phyloP scores from a whole-genome alignment of 768 basidiomycete genomes.

The Phaeotremella fagi region DNA sequence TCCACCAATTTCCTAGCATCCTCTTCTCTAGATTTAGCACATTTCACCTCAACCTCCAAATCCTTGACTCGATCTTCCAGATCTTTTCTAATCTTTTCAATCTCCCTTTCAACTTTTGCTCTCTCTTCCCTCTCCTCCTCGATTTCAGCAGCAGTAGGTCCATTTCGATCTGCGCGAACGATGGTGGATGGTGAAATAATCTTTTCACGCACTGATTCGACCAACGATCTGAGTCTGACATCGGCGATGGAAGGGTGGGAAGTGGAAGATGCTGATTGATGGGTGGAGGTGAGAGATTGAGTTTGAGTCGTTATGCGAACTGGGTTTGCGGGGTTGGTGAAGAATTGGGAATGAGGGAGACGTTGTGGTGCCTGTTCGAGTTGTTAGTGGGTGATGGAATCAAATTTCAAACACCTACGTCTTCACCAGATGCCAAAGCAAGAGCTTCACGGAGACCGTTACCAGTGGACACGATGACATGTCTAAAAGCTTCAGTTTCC shows the following conservation, averaged over 20 bases:
- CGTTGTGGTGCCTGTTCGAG: constrained; percentile 30
- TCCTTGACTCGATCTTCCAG: constrained; percentile 42
- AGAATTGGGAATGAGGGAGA: constrained; percentile 41
- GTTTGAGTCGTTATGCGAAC: background rate
- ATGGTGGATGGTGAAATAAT: constrained; percentile 7
- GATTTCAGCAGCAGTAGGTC: background rate
- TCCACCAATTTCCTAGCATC: constrained; percentile 32
- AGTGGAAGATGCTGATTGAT: constrained; percentile 35
- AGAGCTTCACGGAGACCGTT: constrained; percentile 37
- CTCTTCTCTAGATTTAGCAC: constrained; percentile 32
- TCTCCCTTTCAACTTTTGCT: constrained; percentile 30
- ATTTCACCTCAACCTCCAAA: constrained; percentile 37
- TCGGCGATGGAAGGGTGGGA: constrained; percentile 44
- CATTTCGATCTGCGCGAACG: background rate
- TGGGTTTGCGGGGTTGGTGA: constrained; percentile 12
- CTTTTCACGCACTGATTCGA: constrained; percentile 24
- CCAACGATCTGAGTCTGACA: constrained; percentile 29
- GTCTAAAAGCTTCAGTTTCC: constrained; percentile 47
- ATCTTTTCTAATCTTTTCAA: constrained; percentile 25
- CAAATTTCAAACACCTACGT: constrained; percentile 21
- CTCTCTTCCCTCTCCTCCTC: constrained; percentile 30
- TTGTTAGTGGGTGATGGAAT: background rate
- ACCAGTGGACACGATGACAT: constrained; percentile 43
- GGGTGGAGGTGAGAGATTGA: constrained; percentile 2
- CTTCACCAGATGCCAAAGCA: constrained; percentile 25